A percentile compares a stretch with the other conserved stretches of the same genome.
Conservation (phyloP, 2,329 filamentous ascomycete genomes). For the Rutstroemia sydowiana region DNA sequence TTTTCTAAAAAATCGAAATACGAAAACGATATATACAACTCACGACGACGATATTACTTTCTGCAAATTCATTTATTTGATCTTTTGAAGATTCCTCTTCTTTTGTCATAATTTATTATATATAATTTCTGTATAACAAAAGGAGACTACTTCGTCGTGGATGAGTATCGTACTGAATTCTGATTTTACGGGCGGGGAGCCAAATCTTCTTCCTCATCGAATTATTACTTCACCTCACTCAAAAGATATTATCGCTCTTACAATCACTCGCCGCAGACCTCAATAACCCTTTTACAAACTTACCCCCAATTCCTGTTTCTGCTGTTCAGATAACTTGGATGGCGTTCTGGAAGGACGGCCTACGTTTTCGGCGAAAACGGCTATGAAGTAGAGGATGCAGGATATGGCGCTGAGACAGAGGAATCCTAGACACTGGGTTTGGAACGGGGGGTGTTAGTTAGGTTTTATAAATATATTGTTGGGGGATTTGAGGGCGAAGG, state of each 20-base stretch:
- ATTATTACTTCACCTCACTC: no score
- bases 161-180: not conserved
- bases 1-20: conserved; percentile 31
- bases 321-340: conserved; percentile 47
- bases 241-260: not conserved
- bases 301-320: conserved; percentile 45
- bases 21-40: no score
- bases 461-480: not conserved
- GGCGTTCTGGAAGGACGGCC: no score
- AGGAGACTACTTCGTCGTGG: not conserved
- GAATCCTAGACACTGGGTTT: conserved; percentile 59
- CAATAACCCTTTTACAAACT: conserved; percentile 13
- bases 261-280: not conserved
- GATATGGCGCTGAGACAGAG: conserved; percentile 57
- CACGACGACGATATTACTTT: not conserved
- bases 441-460: no score
- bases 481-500: not conserved
- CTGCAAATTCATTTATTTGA: no score
- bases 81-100: not conserved
- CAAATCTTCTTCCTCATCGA: not conserved
- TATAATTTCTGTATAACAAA: not conserved
- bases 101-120: not conserved
- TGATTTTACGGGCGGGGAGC: not conserved
- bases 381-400: conserved; percentile 52
- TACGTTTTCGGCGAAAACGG: conserved; percentile 47